phyloP scores from a whole-genome alignment of 108 stramenopile genomes.

The Nannochloropsis gaditana region DNA sequence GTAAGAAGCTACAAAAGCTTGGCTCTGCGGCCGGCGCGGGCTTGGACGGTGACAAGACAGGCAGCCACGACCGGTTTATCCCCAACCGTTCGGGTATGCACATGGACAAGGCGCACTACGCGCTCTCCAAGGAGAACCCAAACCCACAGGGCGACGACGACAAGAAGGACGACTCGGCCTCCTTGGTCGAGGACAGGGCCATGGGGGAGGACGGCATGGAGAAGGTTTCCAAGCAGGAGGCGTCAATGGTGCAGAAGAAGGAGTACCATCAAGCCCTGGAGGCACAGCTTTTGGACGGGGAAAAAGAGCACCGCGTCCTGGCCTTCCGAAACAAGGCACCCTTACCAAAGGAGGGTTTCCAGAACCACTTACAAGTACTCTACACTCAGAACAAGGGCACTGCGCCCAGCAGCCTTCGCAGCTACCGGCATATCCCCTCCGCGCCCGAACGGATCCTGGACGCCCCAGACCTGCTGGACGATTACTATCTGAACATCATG shows the following conservation, averaged over 20 bases:
- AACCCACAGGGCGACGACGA: neutral
- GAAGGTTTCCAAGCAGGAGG: conserved; percentile 15
- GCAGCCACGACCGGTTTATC: conserved; percentile 55
- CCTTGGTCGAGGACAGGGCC: neutral
- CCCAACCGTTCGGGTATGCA: conserved; percentile 56
- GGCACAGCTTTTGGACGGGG: conserved; percentile 39
- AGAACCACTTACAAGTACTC: conserved; percentile 80
- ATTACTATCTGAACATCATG: conserved; percentile 93
- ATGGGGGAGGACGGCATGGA: neutral
- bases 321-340: conserved; percentile 92
- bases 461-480: conserved; percentile 90
- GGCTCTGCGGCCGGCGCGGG: conserved; percentile 22
- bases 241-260: conserved; percentile 23
- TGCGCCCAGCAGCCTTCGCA: conserved; percentile 60
- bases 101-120: conserved; percentile 43
- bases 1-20: conserved; percentile 50
- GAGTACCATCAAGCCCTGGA: conserved; percentile 41
- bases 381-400: conserved; percentile 74
- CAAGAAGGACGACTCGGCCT: neutral
- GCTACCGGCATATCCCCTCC: conserved; percentile 83
- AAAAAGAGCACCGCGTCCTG: conserved; percentile 64
- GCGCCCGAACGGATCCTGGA: conserved; percentile 90
- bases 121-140: conserved; percentile 48
- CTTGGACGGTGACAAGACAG: conserved; percentile 29
- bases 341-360: conserved; percentile 84